These are phyloP conservation scores for Populus hybrid DNA, from an alignment of 441 rosid species.

Conservation along the genomic window DNA sequence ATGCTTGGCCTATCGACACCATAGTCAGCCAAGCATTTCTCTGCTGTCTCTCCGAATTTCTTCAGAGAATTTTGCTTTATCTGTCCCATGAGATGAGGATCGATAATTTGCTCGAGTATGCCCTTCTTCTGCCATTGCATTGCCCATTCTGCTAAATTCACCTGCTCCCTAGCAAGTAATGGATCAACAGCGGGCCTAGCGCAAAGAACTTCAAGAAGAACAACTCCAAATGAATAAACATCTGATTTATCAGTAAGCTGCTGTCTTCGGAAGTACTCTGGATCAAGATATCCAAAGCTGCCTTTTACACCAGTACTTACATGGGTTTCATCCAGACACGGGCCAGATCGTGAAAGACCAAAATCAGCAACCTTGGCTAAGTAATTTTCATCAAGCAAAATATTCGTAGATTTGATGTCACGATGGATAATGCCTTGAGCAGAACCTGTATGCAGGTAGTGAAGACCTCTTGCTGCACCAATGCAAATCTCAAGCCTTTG, in stretches of 20 bases:
- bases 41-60: constrained; percentile 82
- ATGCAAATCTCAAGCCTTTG: constrained; percentile 82
- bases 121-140: constrained; percentile 88
- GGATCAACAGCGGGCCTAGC: constrained; percentile 93
- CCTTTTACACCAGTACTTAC: constrained; percentile 93
- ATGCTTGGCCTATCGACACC: constrained; percentile 88
- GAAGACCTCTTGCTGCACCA: constrained; percentile 89
- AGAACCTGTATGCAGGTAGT: constrained; percentile 94
- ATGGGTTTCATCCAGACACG: constrained; percentile 79
- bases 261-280: constrained; percentile 85
- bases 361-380: constrained; percentile 91
- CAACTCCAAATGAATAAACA: constrained; percentile 84
- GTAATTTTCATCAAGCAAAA: constrained; percentile 63
- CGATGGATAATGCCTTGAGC: constrained; percentile 97
- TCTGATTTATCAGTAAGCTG: constrained; percentile 92
- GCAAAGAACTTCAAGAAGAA: constrained; percentile 79
- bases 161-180: constrained; percentile 74
- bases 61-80: constrained; percentile 61
- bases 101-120: constrained; percentile 63
- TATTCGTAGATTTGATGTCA: constrained; percentile 87
- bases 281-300: constrained; percentile 91
- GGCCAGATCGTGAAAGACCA: constrained; percentile 90
- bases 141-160: constrained; percentile 91
- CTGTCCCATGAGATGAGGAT: constrained; percentile 54
- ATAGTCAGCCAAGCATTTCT: constrained; percentile 90